phyloP scores from a whole-genome alignment of 176 grass and related monocot genomes.

The Puccinellia tenuiflora region DNA sequence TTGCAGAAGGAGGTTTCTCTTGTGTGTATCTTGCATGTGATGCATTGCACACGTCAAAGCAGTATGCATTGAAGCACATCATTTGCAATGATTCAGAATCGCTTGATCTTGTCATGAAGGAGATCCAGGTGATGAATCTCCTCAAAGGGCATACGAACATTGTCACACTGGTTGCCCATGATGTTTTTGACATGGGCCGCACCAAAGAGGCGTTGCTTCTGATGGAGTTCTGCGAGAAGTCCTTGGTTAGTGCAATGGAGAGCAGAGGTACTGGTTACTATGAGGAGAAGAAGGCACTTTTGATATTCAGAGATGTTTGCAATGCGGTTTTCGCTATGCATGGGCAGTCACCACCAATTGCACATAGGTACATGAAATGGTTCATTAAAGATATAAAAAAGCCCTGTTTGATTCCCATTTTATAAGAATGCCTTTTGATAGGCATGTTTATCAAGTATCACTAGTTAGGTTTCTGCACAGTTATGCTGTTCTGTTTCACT shows the following conservation, averaged over 20 bases:
- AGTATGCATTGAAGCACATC: slow-evolving; percentile 73
- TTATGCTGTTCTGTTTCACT: slow-evolving; percentile 10
- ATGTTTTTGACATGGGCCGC: slow-evolving; percentile 73
- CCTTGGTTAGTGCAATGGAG: slow-evolving; percentile 56
- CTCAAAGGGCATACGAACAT: slow-evolving; percentile 78
- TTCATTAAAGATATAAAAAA: not conserved
- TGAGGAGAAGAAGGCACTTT: slow-evolving; percentile 69
- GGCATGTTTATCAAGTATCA: slow-evolving; percentile 15
- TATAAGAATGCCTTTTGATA: not conserved
- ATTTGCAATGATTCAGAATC: slow-evolving; percentile 74
- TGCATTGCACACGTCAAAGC: slow-evolving; percentile 41
- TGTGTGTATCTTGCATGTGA: slow-evolving; percentile 71
- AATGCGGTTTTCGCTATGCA: slow-evolving; percentile 88
- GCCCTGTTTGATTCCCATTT: not conserved
- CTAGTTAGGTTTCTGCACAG: not conserved
- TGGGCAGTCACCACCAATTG: slow-evolving; percentile 67
- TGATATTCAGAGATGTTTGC: slow-evolving; percentile 77
- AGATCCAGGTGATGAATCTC: slow-evolving; percentile 69
- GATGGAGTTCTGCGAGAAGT: slow-evolving; percentile 80
- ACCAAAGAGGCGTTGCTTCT: slow-evolving; percentile 70
- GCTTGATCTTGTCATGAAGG: slow-evolving; percentile 63
- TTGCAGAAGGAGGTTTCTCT: slow-evolving; percentile 85
- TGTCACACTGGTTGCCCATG: slow-evolving; percentile 56
- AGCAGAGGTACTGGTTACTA: slow-evolving; percentile 65
- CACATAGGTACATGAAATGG: slow-evolving; percentile 55